Evolutionary conservation across 2,329 filamentous ascomycete species (phyloP).

Genomic region (Myrmaecium sp.): DNA sequence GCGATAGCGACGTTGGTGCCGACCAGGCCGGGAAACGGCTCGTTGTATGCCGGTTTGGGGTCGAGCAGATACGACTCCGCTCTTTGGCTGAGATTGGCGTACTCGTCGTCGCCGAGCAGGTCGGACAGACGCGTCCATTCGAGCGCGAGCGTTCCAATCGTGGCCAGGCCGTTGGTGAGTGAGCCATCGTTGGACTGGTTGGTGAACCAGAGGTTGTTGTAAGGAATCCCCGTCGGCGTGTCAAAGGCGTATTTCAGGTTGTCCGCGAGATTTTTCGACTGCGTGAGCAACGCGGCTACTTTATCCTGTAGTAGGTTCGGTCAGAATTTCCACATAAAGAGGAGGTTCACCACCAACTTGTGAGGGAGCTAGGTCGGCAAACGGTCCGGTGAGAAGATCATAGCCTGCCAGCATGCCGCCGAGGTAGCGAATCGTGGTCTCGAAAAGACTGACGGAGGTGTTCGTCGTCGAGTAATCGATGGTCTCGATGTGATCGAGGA

Average conservation of each 20-base stretch:
- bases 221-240: slow-evolving; percentile 57
- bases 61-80: slow-evolving; percentile 54
- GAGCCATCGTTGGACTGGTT: slow-evolving; percentile 32
- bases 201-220: slow-evolving; percentile 47
- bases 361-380: slow-evolving; percentile 29
- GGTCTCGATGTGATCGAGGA: slow-evolving; percentile 51
- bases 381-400: slow-evolving; percentile 55
- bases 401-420: slow-evolving; percentile 64
- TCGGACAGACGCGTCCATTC: slow-evolving; percentile 76
- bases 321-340: too few relatives aligned
- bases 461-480: slow-evolving; percentile 52
- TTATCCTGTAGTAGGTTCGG: too few relatives aligned
- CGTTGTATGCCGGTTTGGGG: slow-evolving; percentile 42
- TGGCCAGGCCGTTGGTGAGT: slow-evolving; percentile 53
- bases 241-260: slow-evolving; percentile 63
- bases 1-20: slow-evolving; percentile 49
- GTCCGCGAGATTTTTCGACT: slow-evolving; percentile 54
- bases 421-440: slow-evolving; percentile 80
- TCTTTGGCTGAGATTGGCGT: slow-evolving; percentile 47
- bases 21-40: slow-evolving; percentile 64
- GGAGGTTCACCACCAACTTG: background rate
- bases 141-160: slow-evolving; percentile 59
- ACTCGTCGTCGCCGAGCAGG: slow-evolving; percentile 49
- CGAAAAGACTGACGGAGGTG: slow-evolving; percentile 56
- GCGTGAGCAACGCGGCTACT: slow-evolving; percentile 44